phyloP scores from a whole-genome alignment of 2,329 filamentous ascomycete genomes.

The Ambrosiella xylebori region DNA sequence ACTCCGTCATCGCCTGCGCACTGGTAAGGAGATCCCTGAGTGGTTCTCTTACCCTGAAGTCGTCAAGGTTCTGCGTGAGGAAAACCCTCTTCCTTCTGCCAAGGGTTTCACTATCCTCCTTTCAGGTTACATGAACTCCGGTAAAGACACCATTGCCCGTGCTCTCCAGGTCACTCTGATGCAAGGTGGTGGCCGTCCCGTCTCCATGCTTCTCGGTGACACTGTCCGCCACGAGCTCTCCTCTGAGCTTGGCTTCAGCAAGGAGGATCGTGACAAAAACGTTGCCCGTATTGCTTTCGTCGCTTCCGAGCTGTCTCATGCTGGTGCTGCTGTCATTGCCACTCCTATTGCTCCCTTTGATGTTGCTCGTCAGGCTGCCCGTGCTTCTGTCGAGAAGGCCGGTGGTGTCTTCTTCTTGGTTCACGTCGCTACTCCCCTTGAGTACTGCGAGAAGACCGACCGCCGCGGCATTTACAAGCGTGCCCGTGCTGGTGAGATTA shows the following conservation, averaged over 20 bases:
- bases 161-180: slow-evolving; percentile 94
- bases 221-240: slow-evolving; percentile 88
- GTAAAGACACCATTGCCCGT: slow-evolving; percentile 91
- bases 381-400: slow-evolving; percentile 70
- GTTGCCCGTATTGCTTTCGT: slow-evolving; percentile 94
- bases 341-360: slow-evolving; percentile 93
- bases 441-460: slow-evolving; percentile 89
- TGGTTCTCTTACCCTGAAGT: slow-evolving; percentile 99
- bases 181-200: slow-evolving; percentile 89
- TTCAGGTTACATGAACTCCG: slow-evolving; percentile 88
- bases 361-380: slow-evolving; percentile 54
- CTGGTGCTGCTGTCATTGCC: slow-evolving; percentile 87
- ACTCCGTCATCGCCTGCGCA: slow-evolving; percentile 78
- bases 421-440: slow-evolving; percentile 83
- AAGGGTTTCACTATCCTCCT: slow-evolving; percentile 99
- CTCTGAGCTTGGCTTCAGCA: slow-evolving; percentile 86
- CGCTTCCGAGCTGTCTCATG: slow-evolving; percentile 79
- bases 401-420: slow-evolving; percentile 79
- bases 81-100: slow-evolving; percentile 73
- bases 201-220: slow-evolving; percentile 87
- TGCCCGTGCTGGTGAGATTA: slow-evolving; percentile 78
- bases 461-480: slow-evolving; percentile 75
- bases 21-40: slow-evolving; percentile 86
- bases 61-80: slow-evolving; percentile 87
- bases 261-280: slow-evolving; percentile 84